These are phyloP conservation scores for Phytophthora rubi DNA, from an alignment of 352 stramenopile genomes.

Conservation along the genomic window DNA sequence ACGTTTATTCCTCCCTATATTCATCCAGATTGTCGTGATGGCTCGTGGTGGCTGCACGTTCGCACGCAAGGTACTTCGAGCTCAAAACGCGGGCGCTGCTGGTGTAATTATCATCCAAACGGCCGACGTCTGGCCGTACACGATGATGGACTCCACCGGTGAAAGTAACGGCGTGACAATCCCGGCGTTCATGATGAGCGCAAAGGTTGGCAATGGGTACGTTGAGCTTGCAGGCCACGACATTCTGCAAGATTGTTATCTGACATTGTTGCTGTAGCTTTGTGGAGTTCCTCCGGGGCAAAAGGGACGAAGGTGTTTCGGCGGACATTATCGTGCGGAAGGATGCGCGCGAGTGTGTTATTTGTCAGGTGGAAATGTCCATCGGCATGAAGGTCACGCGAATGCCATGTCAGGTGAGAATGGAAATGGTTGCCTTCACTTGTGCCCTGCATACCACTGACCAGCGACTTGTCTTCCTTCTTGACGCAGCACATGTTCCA, in stretches of 20 bases:
- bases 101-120: constrained; percentile 79
- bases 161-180: constrained; percentile 67
- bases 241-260: background rate
- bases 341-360: constrained; percentile 78
- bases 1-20: background rate
- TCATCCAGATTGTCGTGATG: constrained; percentile 71
- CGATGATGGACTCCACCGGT: constrained; percentile 81
- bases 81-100: constrained; percentile 57
- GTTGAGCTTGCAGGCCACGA: background rate
- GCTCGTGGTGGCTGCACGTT: constrained; percentile 75
- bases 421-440: background rate
- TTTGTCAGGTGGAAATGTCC: constrained; percentile 81
- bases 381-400: constrained; percentile 73
- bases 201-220: constrained; percentile 71
- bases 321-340: constrained; percentile 69
- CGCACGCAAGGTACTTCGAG: constrained; percentile 72
- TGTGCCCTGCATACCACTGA: constrained; percentile 13
- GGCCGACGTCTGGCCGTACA: constrained; percentile 81
- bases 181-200: constrained; percentile 82
- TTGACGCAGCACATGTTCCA: constrained; percentile 79
- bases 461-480: background rate
- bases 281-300: constrained; percentile 57
- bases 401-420: constrained; percentile 70
- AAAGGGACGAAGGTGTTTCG: constrained; percentile 24
- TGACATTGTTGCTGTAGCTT: constrained; percentile 44